A percentile compares a stretch with the other conserved stretches of the same genome.
Conservation (phyloP, 768 basidiomycete genomes). For the Suillus lakei region DNA sequence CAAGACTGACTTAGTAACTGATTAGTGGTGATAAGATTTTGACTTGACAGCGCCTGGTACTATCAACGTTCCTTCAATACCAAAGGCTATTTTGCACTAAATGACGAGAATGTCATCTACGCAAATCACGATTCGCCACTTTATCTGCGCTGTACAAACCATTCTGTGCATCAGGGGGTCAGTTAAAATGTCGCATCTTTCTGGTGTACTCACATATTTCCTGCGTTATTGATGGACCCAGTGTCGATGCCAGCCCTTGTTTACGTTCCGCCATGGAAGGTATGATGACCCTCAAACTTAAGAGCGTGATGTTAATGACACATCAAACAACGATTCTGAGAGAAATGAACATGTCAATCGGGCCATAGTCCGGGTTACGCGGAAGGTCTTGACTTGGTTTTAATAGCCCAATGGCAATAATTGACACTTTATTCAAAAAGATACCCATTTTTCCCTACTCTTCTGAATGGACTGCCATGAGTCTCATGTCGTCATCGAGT, state of each 20-base stretch:
- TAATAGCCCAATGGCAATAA: constrained; percentile 46
- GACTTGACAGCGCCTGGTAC: constrained; percentile 69
- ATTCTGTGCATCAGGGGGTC: constrained; percentile 46
- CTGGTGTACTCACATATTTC: constrained; percentile 51
- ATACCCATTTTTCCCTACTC: constrained; percentile 57
- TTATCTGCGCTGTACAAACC: constrained; percentile 61
- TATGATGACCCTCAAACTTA: constrained; percentile 29
- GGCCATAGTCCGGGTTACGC: constrained; percentile 59
- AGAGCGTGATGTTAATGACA: constrained; percentile 40
- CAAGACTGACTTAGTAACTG: constrained; percentile 43
- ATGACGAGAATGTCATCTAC: constrained; percentile 68
- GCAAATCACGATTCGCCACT: constrained; percentile 57
- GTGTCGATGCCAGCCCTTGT: constrained; percentile 74
- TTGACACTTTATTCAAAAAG: constrained; percentile 67
- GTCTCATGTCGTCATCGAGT: constrained; percentile 57
- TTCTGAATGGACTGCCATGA: constrained; percentile 48
- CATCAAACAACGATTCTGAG: constrained; percentile 62
- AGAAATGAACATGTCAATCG: constrained; percentile 59
- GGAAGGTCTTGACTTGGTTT: constrained; percentile 37
- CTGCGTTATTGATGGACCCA: constrained; percentile 59
- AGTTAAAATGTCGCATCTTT: background rate
- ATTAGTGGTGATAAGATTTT: constrained; percentile 58
- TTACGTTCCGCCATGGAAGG: constrained; percentile 72
- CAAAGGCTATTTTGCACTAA: constrained; percentile 70
- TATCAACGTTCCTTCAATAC: constrained; percentile 70